Evolutionary conservation across 139 green algal species (phyloP), one percentile per base, ranked within the genome.

Genomic region (Coelastrella sp.): DNA sequence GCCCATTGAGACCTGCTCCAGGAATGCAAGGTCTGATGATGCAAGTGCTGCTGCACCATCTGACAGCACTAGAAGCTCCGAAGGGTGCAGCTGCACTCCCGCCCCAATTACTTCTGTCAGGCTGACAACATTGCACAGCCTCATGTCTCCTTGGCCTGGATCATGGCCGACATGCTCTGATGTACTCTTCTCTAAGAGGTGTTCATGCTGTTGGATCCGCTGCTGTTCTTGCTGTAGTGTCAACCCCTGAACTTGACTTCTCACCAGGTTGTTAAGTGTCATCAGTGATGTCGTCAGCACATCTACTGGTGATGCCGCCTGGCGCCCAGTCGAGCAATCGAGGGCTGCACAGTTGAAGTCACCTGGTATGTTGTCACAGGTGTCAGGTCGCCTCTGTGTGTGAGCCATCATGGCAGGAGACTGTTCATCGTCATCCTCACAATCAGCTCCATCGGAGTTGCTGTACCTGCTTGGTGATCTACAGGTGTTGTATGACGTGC

Each of bases 231-330:
- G 68, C 5, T 77, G 68, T 38, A 38, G 68, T 35, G n/a, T 27
- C 4, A 77, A 34, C 23, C 57, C 68, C 38, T 77, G 68, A 37
- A 48, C 40, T 27, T 77, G 53, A 34, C 57, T 13, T 27, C 57
- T n/a, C 19, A 77, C 57, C 68, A 77, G 27, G 38, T 38, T 77
- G 38, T 77, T 77, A 19, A 77, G 68, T 48, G 43, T 45, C 68
- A 77, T 77, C 38, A 77, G 25, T 32, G 68, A 77, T 23, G 68
- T 38, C 23, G 68, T 48, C 3, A 77, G 68, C 38, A 77, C 68
- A 59, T 77, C 68, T 17, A 59, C 38, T 37, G 68, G 53, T 64
- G 21, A n/a, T 34, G 53, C 53, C 30, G 53, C n/a, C 53, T 64
- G 7, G 19, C 30, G 6, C 32, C 66, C 5, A n/a, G n/a, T n/a